Evolutionary conservation across 345 rosid species (phyloP).

Genomic region (Durio zibethinus): DNA sequence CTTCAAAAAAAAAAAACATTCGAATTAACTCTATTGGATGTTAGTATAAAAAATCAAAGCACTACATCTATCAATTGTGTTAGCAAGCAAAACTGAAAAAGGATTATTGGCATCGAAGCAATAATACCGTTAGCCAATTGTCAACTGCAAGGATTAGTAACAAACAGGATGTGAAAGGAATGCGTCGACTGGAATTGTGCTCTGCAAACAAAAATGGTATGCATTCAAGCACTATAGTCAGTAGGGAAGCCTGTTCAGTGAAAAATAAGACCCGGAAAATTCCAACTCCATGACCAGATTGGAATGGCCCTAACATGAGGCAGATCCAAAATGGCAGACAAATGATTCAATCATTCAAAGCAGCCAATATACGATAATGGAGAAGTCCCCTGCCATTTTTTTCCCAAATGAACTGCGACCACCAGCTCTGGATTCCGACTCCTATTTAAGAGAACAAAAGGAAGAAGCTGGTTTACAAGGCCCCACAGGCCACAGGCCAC

Average conservation of each 20-base stretch:
- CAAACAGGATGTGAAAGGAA: not conserved
- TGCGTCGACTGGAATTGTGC: not conserved
- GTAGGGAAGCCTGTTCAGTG: not conserved
- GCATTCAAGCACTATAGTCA: not conserved
- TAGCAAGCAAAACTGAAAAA: conserved; percentile 12
- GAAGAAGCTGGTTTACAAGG: conserved; percentile 15
- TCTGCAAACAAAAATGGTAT: not conserved
- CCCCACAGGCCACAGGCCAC: conserved; percentile 15
- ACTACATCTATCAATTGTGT: conserved; percentile 23
- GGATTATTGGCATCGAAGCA: not conserved
- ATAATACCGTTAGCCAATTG: not conserved
- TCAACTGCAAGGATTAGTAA: not conserved
- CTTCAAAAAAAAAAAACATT: not conserved
- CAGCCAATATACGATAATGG: conserved; percentile 27
- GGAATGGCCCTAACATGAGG: conserved; percentile 38
- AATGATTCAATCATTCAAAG: conserved; percentile 38
- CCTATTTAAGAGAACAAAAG: conserved; percentile 19
- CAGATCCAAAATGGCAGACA: conserved; percentile 46
- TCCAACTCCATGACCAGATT: conserved; percentile 20
- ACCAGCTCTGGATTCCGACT: conserved; percentile 31
- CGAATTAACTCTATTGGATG: not conserved
- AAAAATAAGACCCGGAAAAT: not conserved
- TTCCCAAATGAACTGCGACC: conserved; percentile 32
- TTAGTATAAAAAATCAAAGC: conserved; percentile 18
- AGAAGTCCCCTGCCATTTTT: conserved; percentile 40